phyloP scores from a whole-genome alignment of 2,329 filamentous ascomycete species.

The Colletotrichum nymphaeae region DNA sequence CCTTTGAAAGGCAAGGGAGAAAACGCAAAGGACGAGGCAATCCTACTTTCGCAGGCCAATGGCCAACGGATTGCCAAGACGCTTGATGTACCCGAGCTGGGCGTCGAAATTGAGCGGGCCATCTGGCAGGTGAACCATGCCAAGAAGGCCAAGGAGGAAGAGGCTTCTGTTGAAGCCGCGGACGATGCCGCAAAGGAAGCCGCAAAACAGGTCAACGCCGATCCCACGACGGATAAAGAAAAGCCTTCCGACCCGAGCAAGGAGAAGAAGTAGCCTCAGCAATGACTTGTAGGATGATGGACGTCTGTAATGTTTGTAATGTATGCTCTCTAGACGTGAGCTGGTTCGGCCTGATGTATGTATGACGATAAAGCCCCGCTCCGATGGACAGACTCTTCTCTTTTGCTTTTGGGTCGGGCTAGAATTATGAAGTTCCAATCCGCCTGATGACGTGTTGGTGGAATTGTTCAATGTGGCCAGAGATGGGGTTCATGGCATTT shows the following conservation, averaged over 20 bases:
- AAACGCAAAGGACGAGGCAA: constrained; percentile 44
- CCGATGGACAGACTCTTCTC: constrained; percentile 30
- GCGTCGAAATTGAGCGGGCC: constrained; percentile 79
- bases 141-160: constrained; percentile 52
- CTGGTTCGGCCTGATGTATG: constrained; percentile 21
- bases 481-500: neutral
- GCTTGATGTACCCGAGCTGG: constrained; percentile 76
- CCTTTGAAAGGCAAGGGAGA: constrained; percentile 41
- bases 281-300: neutral
- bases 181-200: constrained; percentile 34
- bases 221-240: constrained; percentile 37
- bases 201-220: constrained; percentile 27
- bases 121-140: constrained; percentile 77
- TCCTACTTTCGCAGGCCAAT: constrained; percentile 62
- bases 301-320: constrained; percentile 15
- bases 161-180: constrained; percentile 35
- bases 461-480: neutral
- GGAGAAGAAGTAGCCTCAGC: constrained; percentile 30
- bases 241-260: constrained; percentile 21
- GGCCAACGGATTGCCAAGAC: constrained; percentile 69
- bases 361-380: neutral
- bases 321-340: constrained; percentile 25
- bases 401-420: neutral
- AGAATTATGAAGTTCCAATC: neutral
- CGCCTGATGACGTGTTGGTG: neutral